Conservation (phyloP, 352 stramenopile species). For the Pythium guiyangense region DNA sequence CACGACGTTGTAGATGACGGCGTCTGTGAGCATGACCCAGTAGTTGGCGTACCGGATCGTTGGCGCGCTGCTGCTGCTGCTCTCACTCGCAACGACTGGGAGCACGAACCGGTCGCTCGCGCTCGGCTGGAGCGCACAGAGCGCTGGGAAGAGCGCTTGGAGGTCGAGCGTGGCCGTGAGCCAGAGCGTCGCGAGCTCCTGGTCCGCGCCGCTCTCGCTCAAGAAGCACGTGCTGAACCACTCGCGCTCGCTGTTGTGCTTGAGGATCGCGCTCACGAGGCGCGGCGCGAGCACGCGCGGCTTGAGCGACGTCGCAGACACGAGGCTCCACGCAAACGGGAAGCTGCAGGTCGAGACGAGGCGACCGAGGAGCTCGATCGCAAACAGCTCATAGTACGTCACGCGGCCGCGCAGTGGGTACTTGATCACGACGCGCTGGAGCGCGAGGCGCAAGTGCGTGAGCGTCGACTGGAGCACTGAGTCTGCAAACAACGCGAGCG, state of each 20-base stretch:
- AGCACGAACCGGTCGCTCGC: slow-evolving; percentile 22
- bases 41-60: slow-evolving; percentile 48
- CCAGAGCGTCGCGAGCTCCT: slow-evolving; percentile 58
- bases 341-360: slow-evolving; percentile 55
- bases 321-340: slow-evolving; percentile 55
- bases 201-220: slow-evolving; percentile 44
- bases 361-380: slow-evolving; percentile 59
- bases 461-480: slow-evolving; percentile 23
- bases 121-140: slow-evolving; percentile 3
- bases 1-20: slow-evolving; percentile 51
- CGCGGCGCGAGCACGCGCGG: slow-evolving; percentile 48
- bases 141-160: slow-evolving; percentile 20
- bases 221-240: slow-evolving; percentile 67
- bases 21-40: slow-evolving; percentile 70
- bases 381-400: slow-evolving; percentile 50
- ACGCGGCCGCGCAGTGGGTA: slow-evolving; percentile 26
- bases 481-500: slow-evolving; percentile 21
- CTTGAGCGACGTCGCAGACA: slow-evolving; percentile 35
- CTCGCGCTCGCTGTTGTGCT: slow-evolving; percentile 50
- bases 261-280: slow-evolving; percentile 50
- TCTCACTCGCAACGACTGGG: not conserved
- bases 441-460: slow-evolving; percentile 26
- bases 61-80: not conserved
- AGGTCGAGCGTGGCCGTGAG: slow-evolving; percentile 65
- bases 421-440: slow-evolving; percentile 59